phyloP scores from a whole-genome alignment of 768 basidiomycete species.

The Phlebiopsis gigantea region DNA sequence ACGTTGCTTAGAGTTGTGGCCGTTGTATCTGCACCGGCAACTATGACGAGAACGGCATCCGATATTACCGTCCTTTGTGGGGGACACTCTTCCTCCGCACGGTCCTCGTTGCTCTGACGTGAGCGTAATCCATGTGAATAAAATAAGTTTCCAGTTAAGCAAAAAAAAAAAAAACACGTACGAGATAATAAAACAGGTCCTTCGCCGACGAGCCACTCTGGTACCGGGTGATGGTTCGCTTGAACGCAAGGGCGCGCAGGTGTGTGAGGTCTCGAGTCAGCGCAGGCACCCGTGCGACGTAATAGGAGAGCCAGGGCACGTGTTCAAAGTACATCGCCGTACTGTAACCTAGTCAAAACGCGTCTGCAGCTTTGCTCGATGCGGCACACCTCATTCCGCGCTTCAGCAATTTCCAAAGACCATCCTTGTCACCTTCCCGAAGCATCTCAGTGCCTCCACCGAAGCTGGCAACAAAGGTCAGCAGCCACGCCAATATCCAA shows the following conservation, averaged over 20 bases:
- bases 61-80: conserved; percentile 30
- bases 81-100: conserved; percentile 30
- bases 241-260: conserved; percentile 15
- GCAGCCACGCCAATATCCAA: not conserved
- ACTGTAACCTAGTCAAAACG: not conserved
- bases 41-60: conserved; percentile 32
- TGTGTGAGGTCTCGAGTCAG: conserved; percentile 16
- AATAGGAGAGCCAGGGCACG: conserved; percentile 12
- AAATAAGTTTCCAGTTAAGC: not conserved
- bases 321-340: conserved; percentile 7
- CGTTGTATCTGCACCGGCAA: conserved; percentile 49
- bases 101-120: conserved; percentile 33
- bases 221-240: conserved; percentile 15
- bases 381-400: conserved; percentile 25
- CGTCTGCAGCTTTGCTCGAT: not conserved
- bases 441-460: conserved; percentile 34
- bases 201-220: conserved; percentile 17
- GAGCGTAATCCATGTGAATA: conserved; percentile 18
- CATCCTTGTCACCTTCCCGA: conserved; percentile 30
- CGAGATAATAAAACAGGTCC: conserved; percentile 42
- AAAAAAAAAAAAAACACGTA: conserved; percentile 15
- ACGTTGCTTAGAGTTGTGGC: conserved; percentile 33
- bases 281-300: not conserved
- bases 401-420: conserved; percentile 26
- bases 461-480: conserved; percentile 23